Base-by-base conservation (phyloP, 75 land plant genomes). In the Azolla pinnata region DNA sequence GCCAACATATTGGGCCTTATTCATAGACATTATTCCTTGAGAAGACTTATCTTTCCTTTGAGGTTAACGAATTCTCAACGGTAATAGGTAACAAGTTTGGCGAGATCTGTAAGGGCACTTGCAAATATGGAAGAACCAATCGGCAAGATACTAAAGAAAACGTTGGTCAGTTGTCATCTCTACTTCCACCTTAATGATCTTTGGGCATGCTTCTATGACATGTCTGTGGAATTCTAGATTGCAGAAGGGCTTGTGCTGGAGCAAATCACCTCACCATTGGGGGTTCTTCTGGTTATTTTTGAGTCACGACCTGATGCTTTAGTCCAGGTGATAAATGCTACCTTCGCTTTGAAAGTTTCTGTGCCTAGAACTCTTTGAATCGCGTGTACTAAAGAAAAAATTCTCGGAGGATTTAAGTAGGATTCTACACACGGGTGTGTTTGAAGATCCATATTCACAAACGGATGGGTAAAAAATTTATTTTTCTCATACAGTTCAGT, bases 301-400 rank as follows among this genome's bases (percentile, higher is more conserved):
- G 99, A 95, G 60, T 83, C 99, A 56, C 77, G 97, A 23, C 99
- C 99, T 48, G 99, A 95, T 79, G 99, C 99, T 12, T 73, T 95
- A 48, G 99, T 90, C 51, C 99, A 95, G 97, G 98, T 93, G 74
- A 32, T 18, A 34, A 24, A 9, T 50, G 18, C 7, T 50, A 9
- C 52, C 52, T 35, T 5, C 40, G 40, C 40, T 35, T 35, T 35
- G 5, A 35, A 35, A n/a, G n/a, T n/a, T n/a, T n/a, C n/a, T n/a
- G n/a, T n/a, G n/a, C n/a, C n/a, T n/a, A n/a, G n/a, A n/a, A n/a
- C n/a, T n/a, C n/a, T n/a, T n/a, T n/a, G n/a, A n/a, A n/a, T n/a
- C n/a, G n/a, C n/a, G n/a, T n/a, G n/a, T n/a, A n/a, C n/a, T n/a
- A n/a, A n/a, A n/a, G n/a, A n/a, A n/a, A n/a, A n/a, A n/a, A n/a